Base-by-base conservation (phyloP, 1,284 basidiomycete genomes). In the Sphagnurus paluster region DNA sequence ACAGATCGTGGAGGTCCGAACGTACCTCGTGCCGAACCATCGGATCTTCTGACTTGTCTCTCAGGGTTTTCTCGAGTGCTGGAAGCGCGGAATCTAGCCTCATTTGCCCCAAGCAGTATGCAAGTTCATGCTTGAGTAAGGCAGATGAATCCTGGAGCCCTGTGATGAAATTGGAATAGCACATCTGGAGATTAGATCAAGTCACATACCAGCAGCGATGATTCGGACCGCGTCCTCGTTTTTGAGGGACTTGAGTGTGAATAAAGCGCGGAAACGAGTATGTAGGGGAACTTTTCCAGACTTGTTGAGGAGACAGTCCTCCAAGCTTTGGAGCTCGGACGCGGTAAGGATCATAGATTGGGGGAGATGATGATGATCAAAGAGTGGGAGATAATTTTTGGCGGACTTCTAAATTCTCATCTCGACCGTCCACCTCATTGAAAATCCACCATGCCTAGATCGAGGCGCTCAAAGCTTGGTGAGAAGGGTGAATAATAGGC, bases 11-110 rank as follows among this genome's bases (percentile, higher is more conserved):
- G 24, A 33, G 50, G 34, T 14, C 39, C 24, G 32, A 50, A 63
- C 73, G 54, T 54, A 90, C 90, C 77, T 99, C 96, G 72, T 99
- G 96, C 45, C 96, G 78, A 48, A 99, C 97, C 97, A 99, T 99
- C 1, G 93, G 87, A 69, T 99, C 93, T 65, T 96, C 87, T 4
- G 72, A 63, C 37, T 68, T 64, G 56, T 91, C 72, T 49, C 79
- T 72, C 24, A 99, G 76, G 4, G 97, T 89, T 2, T 72, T 66
- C 65, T 90, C 87, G 3, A 99, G 79, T 11, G 82, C 77, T 2
- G 92, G 85, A 11, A 99, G 73, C 0, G 96, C 97, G 8, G 75
- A 75, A 0, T 69, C 61, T 38, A 80, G 79, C 56, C 86, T 84
- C 63, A 97, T 90, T 69, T 99, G 96, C 0, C 96, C 96, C 1